phyloP scores from a whole-genome alignment of 2,329 filamentous ascomycete species.

The Penicillium decumbens region DNA sequence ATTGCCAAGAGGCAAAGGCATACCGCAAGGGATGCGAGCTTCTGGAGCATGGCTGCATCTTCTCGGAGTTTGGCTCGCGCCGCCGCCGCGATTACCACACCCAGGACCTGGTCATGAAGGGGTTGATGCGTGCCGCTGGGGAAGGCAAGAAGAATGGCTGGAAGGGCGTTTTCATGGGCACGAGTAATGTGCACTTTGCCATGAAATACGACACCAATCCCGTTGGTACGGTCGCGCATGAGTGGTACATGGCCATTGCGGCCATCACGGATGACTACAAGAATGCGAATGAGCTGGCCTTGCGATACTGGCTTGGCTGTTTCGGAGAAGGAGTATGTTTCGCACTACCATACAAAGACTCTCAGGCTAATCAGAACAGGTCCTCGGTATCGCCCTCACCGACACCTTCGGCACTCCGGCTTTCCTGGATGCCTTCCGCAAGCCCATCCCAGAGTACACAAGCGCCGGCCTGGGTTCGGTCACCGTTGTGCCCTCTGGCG shows the following conservation, averaged over 20 bases:
- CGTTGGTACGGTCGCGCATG: constrained; percentile 87
- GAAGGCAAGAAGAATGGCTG: constrained; percentile 62
- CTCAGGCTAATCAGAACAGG: constrained; percentile 35
- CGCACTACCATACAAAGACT: background rate
- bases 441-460: constrained; percentile 49
- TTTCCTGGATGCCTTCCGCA: constrained; percentile 79
- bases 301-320: constrained; percentile 84
- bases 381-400: constrained; percentile 82
- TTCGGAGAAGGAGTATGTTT: constrained; percentile 68
- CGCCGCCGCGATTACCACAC: constrained; percentile 90
- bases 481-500: constrained; percentile 38
- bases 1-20: constrained; percentile 79
- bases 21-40: constrained; percentile 73
- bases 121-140: constrained; percentile 72
- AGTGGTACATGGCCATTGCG: constrained; percentile 99
- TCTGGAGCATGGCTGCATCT: constrained; percentile 75
- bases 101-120: constrained; percentile 84
- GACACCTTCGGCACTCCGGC: constrained; percentile 93
- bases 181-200: constrained; percentile 94
- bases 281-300: constrained; percentile 73
- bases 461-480: constrained; percentile 35
- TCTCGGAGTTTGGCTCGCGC: constrained; percentile 91
- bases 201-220: constrained; percentile 85
- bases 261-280: constrained; percentile 84
- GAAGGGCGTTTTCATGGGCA: constrained; percentile 72